Percentiles rank a stretch among this genome's conserved stretches.
Conservation (phyloP, 805 yeast genomes). For the Yamadazyma philogaea region DNA sequence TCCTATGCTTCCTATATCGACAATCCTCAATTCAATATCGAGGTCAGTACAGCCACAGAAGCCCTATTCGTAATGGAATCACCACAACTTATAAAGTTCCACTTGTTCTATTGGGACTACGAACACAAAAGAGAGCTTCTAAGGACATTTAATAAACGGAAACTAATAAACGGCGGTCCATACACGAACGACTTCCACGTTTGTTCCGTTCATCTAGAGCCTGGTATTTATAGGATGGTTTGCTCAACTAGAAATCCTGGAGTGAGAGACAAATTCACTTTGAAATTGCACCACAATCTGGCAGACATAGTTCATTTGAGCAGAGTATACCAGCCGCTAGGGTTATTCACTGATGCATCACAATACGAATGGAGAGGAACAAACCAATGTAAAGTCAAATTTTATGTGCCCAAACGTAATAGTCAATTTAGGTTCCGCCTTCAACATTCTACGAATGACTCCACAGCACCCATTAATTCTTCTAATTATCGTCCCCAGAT, state of each 20-base stretch:
- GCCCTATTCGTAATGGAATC: slow-evolving; percentile 18
- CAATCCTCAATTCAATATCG: slow-evolving; percentile 53
- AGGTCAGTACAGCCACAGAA: slow-evolving; percentile 17
- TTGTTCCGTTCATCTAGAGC: slow-evolving; percentile 20
- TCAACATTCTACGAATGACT: slow-evolving; percentile 17
- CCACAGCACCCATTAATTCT: slow-evolving; percentile 11
- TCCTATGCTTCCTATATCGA: slow-evolving; percentile 39
- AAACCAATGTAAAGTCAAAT: slow-evolving; percentile 36
- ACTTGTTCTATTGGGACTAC: slow-evolving; percentile 41
- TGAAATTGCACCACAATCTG: slow-evolving; percentile 16
- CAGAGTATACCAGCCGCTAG: slow-evolving; percentile 27
- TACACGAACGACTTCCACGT: slow-evolving; percentile 26
- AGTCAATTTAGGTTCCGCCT: slow-evolving; percentile 25
- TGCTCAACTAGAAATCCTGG: slow-evolving; percentile 44
- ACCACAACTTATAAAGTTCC: slow-evolving; percentile 33
- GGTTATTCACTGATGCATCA: slow-evolving; percentile 24
- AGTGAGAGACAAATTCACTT: slow-evolving; percentile 24
- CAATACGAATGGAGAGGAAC: slow-evolving; percentile 36
- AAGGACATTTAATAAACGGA: slow-evolving; percentile 23
- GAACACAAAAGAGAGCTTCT: slow-evolving; percentile 19
- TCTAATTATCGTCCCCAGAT: slow-evolving; percentile 44
- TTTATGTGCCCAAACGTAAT: slow-evolving; percentile 21
- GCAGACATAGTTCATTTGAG: background rate
- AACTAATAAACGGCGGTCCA: slow-evolving; percentile 32
- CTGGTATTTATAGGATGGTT: slow-evolving; percentile 44